Conservation (phyloP, 371 early-diverging fungal species). For the Syncephalastrum racemosum region DNA sequence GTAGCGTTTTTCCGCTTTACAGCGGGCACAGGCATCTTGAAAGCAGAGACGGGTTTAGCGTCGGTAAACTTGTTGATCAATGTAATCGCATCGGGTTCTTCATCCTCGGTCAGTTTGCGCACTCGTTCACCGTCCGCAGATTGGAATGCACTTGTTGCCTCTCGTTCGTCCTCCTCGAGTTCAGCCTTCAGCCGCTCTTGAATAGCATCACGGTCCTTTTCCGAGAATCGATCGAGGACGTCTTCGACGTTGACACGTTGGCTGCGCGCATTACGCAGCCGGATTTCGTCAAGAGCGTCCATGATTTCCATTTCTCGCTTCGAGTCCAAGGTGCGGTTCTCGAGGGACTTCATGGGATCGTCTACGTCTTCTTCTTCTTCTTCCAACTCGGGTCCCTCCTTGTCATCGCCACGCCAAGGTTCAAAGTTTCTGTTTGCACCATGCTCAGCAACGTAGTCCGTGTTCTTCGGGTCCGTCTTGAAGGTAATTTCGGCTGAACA, state of each 20-base stretch:
- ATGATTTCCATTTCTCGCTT: constrained; percentile 96
- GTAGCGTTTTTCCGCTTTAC: constrained; percentile 21
- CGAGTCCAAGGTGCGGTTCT: constrained; percentile 89
- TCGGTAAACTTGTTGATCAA: constrained; percentile 37
- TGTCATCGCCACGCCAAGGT: constrained; percentile 83
- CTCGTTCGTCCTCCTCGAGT: constrained; percentile 68
- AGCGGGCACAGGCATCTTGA: constrained; percentile 21
- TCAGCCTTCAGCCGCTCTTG: constrained; percentile 42
- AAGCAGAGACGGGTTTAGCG: constrained; percentile 38
- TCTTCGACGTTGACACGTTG: constrained; percentile 76
- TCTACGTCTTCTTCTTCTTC: constrained; percentile 78
- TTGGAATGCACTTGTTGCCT: constrained; percentile 67
- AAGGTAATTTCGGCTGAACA: constrained; percentile 97
- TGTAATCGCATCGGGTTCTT: constrained; percentile 46
- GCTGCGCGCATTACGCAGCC: constrained; percentile 80
- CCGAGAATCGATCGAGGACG: constrained; percentile 54
- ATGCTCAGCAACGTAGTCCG: constrained; percentile 93
- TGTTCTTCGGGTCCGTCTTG: constrained; percentile 97
- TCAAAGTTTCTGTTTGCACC: constrained; percentile 96
- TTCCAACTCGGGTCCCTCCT: constrained; percentile 49
- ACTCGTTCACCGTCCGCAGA: constrained; percentile 70
- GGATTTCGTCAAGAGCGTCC: constrained; percentile 94
- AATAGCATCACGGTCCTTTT: constrained; percentile 41
- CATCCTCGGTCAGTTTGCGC: constrained; percentile 62
- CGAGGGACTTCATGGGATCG: constrained; percentile 93